Base-by-base conservation (phyloP, 73 alveolate genomes). In the Blepharisma stoltei region DNA sequence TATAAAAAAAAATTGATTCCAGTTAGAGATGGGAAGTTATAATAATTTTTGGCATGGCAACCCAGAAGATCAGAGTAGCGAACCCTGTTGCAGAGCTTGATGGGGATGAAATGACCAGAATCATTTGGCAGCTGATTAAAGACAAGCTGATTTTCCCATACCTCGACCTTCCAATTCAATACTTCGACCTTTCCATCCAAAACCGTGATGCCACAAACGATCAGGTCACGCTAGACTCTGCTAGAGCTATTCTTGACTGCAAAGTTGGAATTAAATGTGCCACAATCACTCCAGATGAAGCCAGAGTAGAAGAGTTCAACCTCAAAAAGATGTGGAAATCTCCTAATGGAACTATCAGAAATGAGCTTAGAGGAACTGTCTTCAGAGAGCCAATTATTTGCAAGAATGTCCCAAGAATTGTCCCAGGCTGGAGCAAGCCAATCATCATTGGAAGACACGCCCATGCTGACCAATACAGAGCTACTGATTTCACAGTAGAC, bases 271-370 rank as follows among this genome's bases (percentile, higher is more conserved):
- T 92, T 80, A 92, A 92, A 71, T 92, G 98, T 80, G 98, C 98
- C 73, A 92, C 98, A 54, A 92, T 92, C 87, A 92, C 98, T 25
- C 96, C 98, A 8, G 98, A 92, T 78, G 96, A 92, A 65, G 97
- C 90, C 20, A 65, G 90, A 77, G 90, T 86, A 71, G 87, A 88
- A 71, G 98, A 92, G 55, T 92, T 92, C 91, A 85, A 88, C 38
- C 88, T 92, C 45, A 90, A 90, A 90, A 86, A 92, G 78, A 92
- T 92, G 98, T 92, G 98, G 98, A 86, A 87, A 54, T 88, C 96
- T 41, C 97, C 98, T 44, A 93, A 90, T 81, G 97, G 97, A 54
- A 88, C 98, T 18, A 90, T 93, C 78, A 85, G 98, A 78, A 92
- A 90, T 76, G 88, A 87, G 23, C 85, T 93, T 55, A 92, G 92